Percentiles rank a stretch among this genome's conserved stretches.
Conservation (phyloP, 116 monocot genomes). For the Papilionanthe hybrid region DNA sequence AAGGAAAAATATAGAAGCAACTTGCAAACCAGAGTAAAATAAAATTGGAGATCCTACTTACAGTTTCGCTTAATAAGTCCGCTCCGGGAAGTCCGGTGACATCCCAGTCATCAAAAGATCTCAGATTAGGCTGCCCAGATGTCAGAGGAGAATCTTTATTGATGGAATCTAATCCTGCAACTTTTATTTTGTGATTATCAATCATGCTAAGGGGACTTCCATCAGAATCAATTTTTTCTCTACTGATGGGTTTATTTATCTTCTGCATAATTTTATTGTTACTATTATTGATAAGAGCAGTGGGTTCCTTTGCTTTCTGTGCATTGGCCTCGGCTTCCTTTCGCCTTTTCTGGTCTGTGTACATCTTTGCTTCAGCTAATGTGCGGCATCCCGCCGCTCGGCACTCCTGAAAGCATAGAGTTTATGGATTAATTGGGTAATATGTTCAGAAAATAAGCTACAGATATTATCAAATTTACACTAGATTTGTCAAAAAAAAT, state of each 20-base stretch:
- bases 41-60: constrained; percentile 37
- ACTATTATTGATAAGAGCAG: constrained; percentile 26
- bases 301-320: constrained; percentile 41
- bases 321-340: constrained; percentile 43
- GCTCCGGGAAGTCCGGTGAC: constrained; percentile 81
- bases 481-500: not conserved
- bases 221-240: constrained; percentile 50
- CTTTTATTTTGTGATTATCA: constrained; percentile 53
- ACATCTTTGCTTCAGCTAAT: constrained; percentile 67
- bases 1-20: not conserved
- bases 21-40: not conserved
- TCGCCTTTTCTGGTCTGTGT: constrained; percentile 64
- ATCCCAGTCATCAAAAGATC: constrained; percentile 75
- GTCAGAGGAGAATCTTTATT: constrained; percentile 39
- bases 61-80: constrained; percentile 70
- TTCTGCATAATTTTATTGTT: constrained; percentile 43
- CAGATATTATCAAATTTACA: not conserved
- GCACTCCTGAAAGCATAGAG: constrained; percentile 46
- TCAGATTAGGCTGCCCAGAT: constrained; percentile 14
- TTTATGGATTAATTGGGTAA: not conserved
- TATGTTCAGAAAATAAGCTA: not conserved
- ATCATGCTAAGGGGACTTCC: constrained; percentile 42
- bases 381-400: constrained; percentile 83
- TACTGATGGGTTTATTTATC: constrained; percentile 27
- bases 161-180: constrained; percentile 23